phyloP scores from a whole-genome alignment of 768 basidiomycete species.

The Termitomyces sp. region DNA sequence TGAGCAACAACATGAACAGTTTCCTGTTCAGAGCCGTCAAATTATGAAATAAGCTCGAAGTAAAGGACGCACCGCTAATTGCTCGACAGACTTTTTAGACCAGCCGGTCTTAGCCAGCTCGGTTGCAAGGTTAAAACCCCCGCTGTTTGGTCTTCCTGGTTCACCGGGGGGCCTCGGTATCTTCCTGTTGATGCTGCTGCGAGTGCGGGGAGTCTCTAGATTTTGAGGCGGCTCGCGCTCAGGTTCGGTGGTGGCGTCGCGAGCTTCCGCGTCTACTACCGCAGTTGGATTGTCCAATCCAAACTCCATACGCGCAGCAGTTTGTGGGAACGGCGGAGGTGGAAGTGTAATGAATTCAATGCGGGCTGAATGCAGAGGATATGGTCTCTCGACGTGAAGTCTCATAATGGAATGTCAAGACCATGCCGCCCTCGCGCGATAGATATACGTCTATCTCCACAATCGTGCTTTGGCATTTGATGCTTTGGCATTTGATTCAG shows the following conservation, averaged over 20 bases:
- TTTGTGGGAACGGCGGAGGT: not conserved
- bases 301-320: not conserved
- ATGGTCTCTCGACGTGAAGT: too few species aligned
- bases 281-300: not conserved
- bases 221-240: not conserved
- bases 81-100: slow-evolving; percentile 3
- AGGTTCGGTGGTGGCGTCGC: not conserved
- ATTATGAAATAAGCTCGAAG: not conserved
- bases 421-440: too few species aligned
- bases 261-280: not conserved
- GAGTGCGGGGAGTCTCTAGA: not conserved
- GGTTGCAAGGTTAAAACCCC: slow-evolving; percentile 1
- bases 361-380: too few species aligned
- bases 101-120: slow-evolving; percentile 1
- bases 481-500: not conserved
- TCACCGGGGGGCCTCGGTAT: slow-evolving; percentile 6
- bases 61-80: not conserved
- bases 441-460: too few species aligned
- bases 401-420: too few species aligned
- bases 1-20: not conserved
- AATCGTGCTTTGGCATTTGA: not conserved
- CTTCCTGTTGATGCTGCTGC: not conserved
- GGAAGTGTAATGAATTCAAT: too few species aligned
- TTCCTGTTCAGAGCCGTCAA: not conserved
- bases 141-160: slow-evolving; percentile 10